A percentile compares a stretch with the other conserved stretches of the same genome.
Conservation (phyloP, 176 grass and related monocot species). For the Aegilops speltoides region DNA sequence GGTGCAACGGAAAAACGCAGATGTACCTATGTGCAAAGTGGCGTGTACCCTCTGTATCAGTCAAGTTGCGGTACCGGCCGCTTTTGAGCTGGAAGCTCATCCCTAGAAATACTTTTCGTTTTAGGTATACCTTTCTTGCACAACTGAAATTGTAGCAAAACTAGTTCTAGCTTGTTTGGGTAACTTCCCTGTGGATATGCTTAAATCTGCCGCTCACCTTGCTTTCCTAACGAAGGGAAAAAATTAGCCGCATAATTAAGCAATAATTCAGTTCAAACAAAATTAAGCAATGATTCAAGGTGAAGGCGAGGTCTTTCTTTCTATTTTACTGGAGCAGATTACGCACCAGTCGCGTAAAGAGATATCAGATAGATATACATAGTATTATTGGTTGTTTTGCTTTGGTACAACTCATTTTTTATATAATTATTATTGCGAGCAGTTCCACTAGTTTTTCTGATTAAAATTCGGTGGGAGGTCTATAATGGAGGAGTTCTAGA, state of each 20-base stretch:
- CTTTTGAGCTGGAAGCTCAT: constrained; percentile 5
- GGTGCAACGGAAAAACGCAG: background rate
- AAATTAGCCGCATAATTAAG: background rate
- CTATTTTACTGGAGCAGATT: background rate
- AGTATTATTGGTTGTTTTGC: background rate
- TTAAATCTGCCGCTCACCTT: background rate
- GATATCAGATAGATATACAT: background rate
- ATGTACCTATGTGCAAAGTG: background rate
- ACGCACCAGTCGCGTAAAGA: background rate
- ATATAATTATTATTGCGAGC: background rate
- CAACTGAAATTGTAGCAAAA: constrained; percentile 1
- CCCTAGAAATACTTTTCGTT: constrained; percentile 6
- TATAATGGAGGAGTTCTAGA: background rate
- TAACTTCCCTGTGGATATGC: background rate
- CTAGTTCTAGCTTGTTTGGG: background rate
- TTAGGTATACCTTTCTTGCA: constrained; percentile 18
- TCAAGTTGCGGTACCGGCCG: background rate
- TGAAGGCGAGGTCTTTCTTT: background rate
- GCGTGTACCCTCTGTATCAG: background rate
- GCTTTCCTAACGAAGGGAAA: background rate
- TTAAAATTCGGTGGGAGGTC: too few species aligned
- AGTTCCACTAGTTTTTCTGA: background rate
- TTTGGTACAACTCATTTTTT: background rate
- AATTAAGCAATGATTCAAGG: background rate
- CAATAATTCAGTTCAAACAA: too few species aligned